Percentiles rank a stretch among this genome's conserved stretches.
Evolutionary conservation across 495 filamentous ascomycete species (phyloP).

Genomic region (Clohesyomyces aquaticus): DNA sequence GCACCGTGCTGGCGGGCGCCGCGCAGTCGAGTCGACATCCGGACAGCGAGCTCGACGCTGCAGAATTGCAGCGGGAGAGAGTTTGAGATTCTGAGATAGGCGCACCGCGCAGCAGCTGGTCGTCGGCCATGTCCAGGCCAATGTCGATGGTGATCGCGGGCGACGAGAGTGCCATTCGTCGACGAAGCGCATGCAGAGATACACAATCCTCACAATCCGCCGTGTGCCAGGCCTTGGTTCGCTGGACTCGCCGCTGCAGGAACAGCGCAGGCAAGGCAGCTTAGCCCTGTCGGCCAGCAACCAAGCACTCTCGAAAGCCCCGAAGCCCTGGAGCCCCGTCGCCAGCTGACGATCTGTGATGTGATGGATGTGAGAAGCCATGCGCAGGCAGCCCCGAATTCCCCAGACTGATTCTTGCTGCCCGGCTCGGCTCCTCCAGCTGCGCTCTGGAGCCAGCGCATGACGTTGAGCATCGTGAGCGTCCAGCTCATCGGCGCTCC

Average conservation of each 20-base stretch:
- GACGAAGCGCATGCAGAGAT: too few relatives aligned
- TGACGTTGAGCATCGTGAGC: constrained; percentile 38
- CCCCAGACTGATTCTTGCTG: neutral
- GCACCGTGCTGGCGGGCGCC: neutral
- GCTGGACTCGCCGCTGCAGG: neutral
- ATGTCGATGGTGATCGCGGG: too few relatives aligned
- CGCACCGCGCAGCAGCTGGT: too few relatives aligned
- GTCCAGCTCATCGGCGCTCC: neutral
- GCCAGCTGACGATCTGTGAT: neutral
- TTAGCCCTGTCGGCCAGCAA: neutral
- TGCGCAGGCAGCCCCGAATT: neutral
- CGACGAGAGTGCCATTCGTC: too few relatives aligned
- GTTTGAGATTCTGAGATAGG: too few relatives aligned
- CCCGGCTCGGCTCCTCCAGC: neutral
- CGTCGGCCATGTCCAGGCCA: too few relatives aligned
- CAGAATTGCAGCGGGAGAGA: too few relatives aligned
- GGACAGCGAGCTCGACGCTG: too few relatives aligned
- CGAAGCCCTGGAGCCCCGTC: neutral
- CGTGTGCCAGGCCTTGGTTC: too few relatives aligned
- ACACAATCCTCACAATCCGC: too few relatives aligned
- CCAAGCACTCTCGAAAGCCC: neutral
- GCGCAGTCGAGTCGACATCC: neutral
- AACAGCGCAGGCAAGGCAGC: neutral
- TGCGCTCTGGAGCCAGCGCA: constrained; percentile 5
- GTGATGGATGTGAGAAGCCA: too few relatives aligned